These are phyloP conservation scores for Peronospora belbahrii DNA, from an alignment of 352 stramenopile species.

Conservation along the genomic window DNA sequence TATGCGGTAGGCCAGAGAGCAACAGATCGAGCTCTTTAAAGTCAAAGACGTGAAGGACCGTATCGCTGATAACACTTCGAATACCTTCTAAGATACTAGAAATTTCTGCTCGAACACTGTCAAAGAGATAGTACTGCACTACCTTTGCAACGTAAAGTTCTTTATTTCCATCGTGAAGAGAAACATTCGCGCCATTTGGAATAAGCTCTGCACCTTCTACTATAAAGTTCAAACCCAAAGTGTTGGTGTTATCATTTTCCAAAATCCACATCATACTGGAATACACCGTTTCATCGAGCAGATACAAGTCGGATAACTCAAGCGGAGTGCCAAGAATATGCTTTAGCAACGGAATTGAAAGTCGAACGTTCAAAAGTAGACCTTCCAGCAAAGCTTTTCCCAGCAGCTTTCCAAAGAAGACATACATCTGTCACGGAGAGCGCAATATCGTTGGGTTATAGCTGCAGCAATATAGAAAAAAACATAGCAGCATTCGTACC, in stretches of 20 bases:
- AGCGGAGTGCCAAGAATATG: constrained; percentile 57
- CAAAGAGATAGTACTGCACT: constrained; percentile 93
- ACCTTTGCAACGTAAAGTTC: constrained; percentile 88
- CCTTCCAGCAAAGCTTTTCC: constrained; percentile 70
- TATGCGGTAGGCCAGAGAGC: constrained; percentile 57
- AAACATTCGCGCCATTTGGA: constrained; percentile 40
- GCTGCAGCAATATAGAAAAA: background rate
- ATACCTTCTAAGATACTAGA: constrained; percentile 80
- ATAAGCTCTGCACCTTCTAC: constrained; percentile 56
- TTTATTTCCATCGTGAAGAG: constrained; percentile 93
- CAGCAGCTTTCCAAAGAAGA: constrained; percentile 69
- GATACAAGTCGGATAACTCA: constrained; percentile 49
- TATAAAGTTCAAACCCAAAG: constrained; percentile 56
- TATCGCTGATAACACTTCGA: constrained; percentile 92
- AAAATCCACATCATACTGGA: constrained; percentile 59
- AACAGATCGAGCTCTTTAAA: constrained; percentile 94
- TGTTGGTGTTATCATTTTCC: constrained; percentile 40
- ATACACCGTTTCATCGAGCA: constrained; percentile 67
- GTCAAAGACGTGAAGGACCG: constrained; percentile 95
- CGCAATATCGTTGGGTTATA: background rate
- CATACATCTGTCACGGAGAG: constrained; percentile 47
- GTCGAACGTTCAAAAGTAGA: constrained; percentile 54
- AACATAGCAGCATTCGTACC: constrained; percentile 15
- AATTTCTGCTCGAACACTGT: constrained; percentile 86
- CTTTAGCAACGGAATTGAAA: constrained; percentile 61